These are phyloP conservation scores for Geoglossum cookeanum DNA, from an alignment of 2,329 filamentous ascomycete genomes.

Conservation along the genomic window DNA sequence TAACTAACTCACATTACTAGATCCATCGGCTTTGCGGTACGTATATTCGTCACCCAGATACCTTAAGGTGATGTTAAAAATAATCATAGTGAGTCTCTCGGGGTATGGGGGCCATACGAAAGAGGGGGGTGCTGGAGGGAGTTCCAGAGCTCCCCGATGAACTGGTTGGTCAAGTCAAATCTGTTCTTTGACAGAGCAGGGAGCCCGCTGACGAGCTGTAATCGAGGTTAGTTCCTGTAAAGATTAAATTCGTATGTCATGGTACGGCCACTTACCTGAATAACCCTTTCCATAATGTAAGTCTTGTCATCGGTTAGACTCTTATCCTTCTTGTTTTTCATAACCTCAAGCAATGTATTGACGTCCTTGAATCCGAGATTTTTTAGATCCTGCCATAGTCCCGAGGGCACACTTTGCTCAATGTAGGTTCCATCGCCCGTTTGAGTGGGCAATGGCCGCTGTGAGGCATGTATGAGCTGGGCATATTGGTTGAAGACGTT, in stretches of 20 bases:
- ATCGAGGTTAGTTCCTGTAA: constrained; percentile 5
- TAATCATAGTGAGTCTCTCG: background rate
- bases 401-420: constrained; percentile 27
- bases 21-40: constrained; percentile 52
- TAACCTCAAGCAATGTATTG: constrained; percentile 40
- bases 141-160: constrained; percentile 52
- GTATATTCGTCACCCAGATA: constrained; percentile 34
- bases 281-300: constrained; percentile 56
- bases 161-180: constrained; percentile 42
- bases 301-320: constrained; percentile 55
- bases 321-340: constrained; percentile 38
- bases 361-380: constrained; percentile 37
- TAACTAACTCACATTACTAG: constrained; percentile 34
- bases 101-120: constrained; percentile 29
- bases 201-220: constrained; percentile 42
- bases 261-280: constrained; percentile 25
- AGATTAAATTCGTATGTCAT: background rate
- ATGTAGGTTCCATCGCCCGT: constrained; percentile 43
- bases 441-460: constrained; percentile 42
- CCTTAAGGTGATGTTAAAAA: constrained; percentile 10
- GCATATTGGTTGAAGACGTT: constrained; percentile 25
- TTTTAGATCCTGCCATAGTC: constrained; percentile 37
- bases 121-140: constrained; percentile 54
- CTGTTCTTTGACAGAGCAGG: constrained; percentile 42
- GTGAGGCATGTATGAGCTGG: constrained; percentile 32